A percentile compares a stretch with the other conserved stretches of the same genome.
phyloP scores from a whole-genome alignment of 768 basidiomycete species.

The Phaeolepiota aurea region DNA sequence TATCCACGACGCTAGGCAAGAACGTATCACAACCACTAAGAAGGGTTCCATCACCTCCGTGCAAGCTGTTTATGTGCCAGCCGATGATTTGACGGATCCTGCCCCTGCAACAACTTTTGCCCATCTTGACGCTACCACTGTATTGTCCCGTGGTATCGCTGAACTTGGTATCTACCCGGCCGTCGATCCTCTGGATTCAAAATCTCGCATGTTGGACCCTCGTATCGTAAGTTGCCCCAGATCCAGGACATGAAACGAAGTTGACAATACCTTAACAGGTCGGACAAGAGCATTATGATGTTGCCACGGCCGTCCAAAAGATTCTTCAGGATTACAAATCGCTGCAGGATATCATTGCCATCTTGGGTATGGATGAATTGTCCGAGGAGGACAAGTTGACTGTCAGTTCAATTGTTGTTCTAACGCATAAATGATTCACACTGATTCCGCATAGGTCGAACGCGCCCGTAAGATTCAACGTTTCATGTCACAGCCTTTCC shows the following conservation, averaged over 20 bases:
- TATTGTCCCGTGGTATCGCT: slow-evolving; percentile 97
- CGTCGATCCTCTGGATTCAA: slow-evolving; percentile 98
- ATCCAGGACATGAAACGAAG: neutral
- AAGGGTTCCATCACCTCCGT: slow-evolving; percentile 99
- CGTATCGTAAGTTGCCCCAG: slow-evolving; percentile 70
- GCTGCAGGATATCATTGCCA: slow-evolving; percentile 99
- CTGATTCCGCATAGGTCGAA: slow-evolving; percentile 67
- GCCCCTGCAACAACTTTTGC: slow-evolving; percentile 99
- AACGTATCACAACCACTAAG: slow-evolving; percentile 99
- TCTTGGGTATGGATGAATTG: slow-evolving; percentile 99
- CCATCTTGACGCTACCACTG: slow-evolving; percentile 99
- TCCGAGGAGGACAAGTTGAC: slow-evolving; percentile 99
- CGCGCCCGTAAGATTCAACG: slow-evolving; percentile 97
- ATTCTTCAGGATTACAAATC: slow-evolving; percentile 97
- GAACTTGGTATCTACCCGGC: slow-evolving; percentile 99
- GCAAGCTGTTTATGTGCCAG: slow-evolving; percentile 99
- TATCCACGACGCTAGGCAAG: slow-evolving; percentile 38
- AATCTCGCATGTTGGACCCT: slow-evolving; percentile 99
- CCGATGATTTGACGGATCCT: slow-evolving; percentile 99
- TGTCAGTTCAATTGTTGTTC: slow-evolving; percentile 35
- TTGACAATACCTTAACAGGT: slow-evolving; percentile 36
- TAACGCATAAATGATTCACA: neutral
- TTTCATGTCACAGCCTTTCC: slow-evolving; percentile 99
- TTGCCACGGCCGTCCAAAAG: slow-evolving; percentile 96
- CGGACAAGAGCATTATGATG: slow-evolving; percentile 89